Base-by-base conservation (phyloP, 495 filamentous ascomycete species). In the Tuber magnatum region DNA sequence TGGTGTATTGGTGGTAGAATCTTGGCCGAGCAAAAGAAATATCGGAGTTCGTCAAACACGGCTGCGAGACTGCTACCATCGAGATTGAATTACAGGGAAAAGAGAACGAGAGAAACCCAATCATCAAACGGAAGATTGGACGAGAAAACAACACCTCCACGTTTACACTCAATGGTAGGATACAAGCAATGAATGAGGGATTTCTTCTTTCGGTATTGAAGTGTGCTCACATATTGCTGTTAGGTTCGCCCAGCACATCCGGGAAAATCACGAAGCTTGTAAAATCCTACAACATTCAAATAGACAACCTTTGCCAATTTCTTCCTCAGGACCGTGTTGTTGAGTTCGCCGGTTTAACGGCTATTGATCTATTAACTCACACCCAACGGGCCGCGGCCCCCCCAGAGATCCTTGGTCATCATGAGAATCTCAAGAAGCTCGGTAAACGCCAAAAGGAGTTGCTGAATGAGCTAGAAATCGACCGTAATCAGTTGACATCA, bases 291-390 rank as follows among this genome's bases (percentile, higher is more conserved):
- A 87, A 89, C 38, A 97, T 98, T 48, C 96, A 98, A 84, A 91
- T 98, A 81, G 95, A 98, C 84, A 99, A 99, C 79, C 87, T 98
- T 3, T 99, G 95, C 83, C 95, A 98, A 84, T 99, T 99, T 80
- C 87, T 99, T 48, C 95, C 95, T 1, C 95, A 99, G 83, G 95
- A 99, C 82, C 92, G 93, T 80, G 96, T 99, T 9, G 92, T 93
- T 39, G 94, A 97, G 77, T 99, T 99, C 81, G 93, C 95, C 16
- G 91, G 88, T 22, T 87, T 97, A 77, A 91, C 89, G 10, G 92
- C 93, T 0, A 85, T 94, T n/a, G 92, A 96, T n/a, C 87, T 97
- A 28, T 87, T 99, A 3, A 85, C 88, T 56, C 91, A 94, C 70
- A 99, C 95, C 0, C 90, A 95, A 75, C 88, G 92, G 80, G 95